Evolutionary conservation across 2,329 filamentous ascomycete genomes (phyloP).

Genomic region (Diaporthe nobilis): DNA sequence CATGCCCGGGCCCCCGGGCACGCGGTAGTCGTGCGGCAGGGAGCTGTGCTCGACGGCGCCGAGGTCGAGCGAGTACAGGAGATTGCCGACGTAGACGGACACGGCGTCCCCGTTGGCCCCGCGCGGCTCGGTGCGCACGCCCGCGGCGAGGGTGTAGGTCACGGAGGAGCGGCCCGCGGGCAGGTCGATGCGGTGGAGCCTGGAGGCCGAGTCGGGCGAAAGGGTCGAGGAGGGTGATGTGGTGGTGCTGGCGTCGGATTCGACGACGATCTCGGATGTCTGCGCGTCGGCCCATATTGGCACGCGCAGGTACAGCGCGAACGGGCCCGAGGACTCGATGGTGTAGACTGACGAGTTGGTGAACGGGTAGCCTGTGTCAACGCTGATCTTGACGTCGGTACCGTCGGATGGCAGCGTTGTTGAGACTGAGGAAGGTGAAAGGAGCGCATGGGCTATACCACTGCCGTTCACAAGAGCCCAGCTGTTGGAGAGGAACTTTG

Average conservation of each 20-base stretch:
- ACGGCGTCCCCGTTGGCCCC: slow-evolving; percentile 33
- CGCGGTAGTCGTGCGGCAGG: slow-evolving; percentile 38
- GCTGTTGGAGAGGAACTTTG: slow-evolving; percentile 64
- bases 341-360: slow-evolving; percentile 49
- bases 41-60: slow-evolving; percentile 37
- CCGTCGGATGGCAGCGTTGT: slow-evolving; percentile 51
- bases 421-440: slow-evolving; percentile 60
- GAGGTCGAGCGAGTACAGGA: slow-evolving; percentile 43
- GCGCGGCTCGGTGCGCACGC: slow-evolving; percentile 36
- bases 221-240: neutral
- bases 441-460: slow-evolving; percentile 65
- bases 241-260: slow-evolving; percentile 2
- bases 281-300: slow-evolving; percentile 47
- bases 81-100: slow-evolving; percentile 42
- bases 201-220: neutral
- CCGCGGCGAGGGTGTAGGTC: slow-evolving; percentile 34
- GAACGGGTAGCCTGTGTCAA: slow-evolving; percentile 63
- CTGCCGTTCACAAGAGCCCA: slow-evolving; percentile 58
- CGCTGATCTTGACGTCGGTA: slow-evolving; percentile 56
- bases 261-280: slow-evolving; percentile 45
- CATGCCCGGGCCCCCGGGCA: slow-evolving; percentile 29
- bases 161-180: slow-evolving; percentile 10
- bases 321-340: slow-evolving; percentile 46
- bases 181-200: slow-evolving; percentile 8
- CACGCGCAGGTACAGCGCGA: slow-evolving; percentile 50